Conservation (phyloP, 2,329 filamentous ascomycete species). For the Trichoderma sp. region DNA sequence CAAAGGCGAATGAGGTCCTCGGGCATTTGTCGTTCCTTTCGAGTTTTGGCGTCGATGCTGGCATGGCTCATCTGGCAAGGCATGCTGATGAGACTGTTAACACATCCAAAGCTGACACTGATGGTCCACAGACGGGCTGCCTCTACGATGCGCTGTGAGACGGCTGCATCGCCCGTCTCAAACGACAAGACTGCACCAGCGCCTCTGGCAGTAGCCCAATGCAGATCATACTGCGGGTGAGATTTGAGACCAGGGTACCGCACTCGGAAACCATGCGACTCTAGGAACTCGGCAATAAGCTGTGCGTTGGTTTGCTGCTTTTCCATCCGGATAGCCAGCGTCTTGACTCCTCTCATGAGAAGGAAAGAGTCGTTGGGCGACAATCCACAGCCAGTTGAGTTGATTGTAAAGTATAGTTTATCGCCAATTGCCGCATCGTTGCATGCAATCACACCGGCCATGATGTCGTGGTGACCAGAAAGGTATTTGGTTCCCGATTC, state of each 20-base stretch:
- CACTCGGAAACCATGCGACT: constrained; percentile 87
- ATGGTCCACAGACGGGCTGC: constrained; percentile 90
- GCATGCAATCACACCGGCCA: constrained; percentile 94
- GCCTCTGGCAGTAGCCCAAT: constrained; percentile 92
- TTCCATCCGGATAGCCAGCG: constrained; percentile 95
- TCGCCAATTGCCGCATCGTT: constrained; percentile 81
- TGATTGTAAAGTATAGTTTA: constrained; percentile 94
- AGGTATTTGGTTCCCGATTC: constrained; percentile 98
- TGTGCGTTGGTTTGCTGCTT: constrained; percentile 94
- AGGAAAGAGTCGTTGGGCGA: constrained; percentile 96
- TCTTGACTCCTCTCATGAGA: constrained; percentile 93
- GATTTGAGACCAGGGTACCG: constrained; percentile 92
- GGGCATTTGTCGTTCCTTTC: constrained; percentile 84
- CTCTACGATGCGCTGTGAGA: constrained; percentile 93
- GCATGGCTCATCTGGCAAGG: constrained; percentile 99
- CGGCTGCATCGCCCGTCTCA: constrained; percentile 80
- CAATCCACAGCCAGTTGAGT: constrained; percentile 89
- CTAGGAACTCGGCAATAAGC: constrained; percentile 86
- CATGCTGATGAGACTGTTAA: constrained; percentile 99
- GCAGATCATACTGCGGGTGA: constrained; percentile 93
- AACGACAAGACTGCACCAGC: constrained; percentile 94
- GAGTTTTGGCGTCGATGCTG: constrained; percentile 93
- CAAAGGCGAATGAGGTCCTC: constrained; percentile 96
- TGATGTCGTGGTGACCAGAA: constrained; percentile 96
- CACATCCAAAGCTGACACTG: constrained; percentile 95